phyloP scores from a whole-genome alignment of 2,329 filamentous ascomycete genomes.

The Aspergillus sp. region DNA sequence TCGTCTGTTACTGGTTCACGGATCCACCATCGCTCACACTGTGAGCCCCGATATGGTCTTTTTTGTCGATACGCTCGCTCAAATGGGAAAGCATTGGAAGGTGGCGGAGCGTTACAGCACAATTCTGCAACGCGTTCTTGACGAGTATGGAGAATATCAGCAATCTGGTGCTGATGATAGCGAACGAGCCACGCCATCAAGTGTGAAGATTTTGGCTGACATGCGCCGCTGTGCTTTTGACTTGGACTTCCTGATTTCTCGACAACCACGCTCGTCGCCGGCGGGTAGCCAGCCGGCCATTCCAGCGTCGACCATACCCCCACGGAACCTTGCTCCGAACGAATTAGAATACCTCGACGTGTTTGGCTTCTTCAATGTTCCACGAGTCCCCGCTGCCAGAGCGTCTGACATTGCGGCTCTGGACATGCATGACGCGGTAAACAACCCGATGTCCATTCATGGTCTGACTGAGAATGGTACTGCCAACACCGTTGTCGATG shows the following conservation, averaged over 20 bases:
- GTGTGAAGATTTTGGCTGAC: constrained; percentile 82
- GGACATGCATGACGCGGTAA: constrained; percentile 25
- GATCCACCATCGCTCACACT: constrained; percentile 82
- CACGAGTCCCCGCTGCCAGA: constrained; percentile 58
- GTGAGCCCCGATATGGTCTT: constrained; percentile 76
- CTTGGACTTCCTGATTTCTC: constrained; percentile 82
- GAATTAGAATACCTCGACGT: constrained; percentile 90
- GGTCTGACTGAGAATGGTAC: constrained; percentile 26
- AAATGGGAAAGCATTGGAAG: constrained; percentile 81
- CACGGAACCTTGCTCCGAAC: constrained; percentile 69
- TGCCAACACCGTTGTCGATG: constrained; percentile 18
- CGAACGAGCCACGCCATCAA: constrained; percentile 74
- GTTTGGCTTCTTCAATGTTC: constrained; percentile 93
- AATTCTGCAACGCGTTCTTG: constrained; percentile 77
- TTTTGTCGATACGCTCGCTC: constrained; percentile 76
- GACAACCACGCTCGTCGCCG: constrained; percentile 61
- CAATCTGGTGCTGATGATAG: constrained; percentile 58
- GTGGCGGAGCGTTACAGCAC: constrained; percentile 80
- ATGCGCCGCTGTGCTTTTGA: constrained; percentile 91
- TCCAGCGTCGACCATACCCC: constrained; percentile 42
- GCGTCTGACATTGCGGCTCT: constrained; percentile 25
- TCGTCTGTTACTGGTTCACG: constrained; percentile 81
- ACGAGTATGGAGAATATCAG: constrained; percentile 80
- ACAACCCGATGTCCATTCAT: constrained; percentile 38
- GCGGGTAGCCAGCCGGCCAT: constrained; percentile 32